These are phyloP conservation scores for Colletotrichum lindemuthianum DNA, from an alignment of 2,329 filamentous ascomycete species.

Conservation along the genomic window DNA sequence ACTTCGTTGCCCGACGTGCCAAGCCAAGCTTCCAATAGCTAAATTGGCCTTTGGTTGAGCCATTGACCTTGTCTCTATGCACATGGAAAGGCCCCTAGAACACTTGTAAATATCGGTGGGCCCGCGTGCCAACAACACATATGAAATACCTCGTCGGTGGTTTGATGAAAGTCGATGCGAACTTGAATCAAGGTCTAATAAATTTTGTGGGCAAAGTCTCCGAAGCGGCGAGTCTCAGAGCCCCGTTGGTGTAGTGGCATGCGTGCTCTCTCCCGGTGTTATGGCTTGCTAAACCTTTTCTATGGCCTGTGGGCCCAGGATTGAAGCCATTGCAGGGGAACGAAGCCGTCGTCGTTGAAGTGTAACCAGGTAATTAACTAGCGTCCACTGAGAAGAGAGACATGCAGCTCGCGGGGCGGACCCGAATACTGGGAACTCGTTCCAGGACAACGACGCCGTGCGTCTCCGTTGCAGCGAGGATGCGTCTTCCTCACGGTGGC, in stretches of 20 bases:
- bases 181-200: too few relatives aligned
- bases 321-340: background rate
- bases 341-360: conserved; percentile 21
- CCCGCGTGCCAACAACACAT: conserved; percentile 20
- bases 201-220: background rate
- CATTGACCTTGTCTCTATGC: too few relatives aligned
- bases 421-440: conserved; percentile 2
- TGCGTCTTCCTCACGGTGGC: background rate
- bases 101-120: too few relatives aligned
- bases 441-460: conserved; percentile 7
- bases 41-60: too few relatives aligned
- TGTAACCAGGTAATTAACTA: conserved; percentile 22
- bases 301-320: conserved; percentile 3
- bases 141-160: too few relatives aligned
- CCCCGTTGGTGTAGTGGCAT: conserved; percentile 25
- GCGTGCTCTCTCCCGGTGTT: background rate
- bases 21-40: too few relatives aligned
- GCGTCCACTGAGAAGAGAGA: conserved; percentile 14
- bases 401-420: conserved; percentile 17
- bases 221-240: background rate
- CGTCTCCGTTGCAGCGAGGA: conserved; percentile 6
- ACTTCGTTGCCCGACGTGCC: too few relatives aligned
- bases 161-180: too few relatives aligned
- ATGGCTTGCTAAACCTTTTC: conserved; percentile 15
- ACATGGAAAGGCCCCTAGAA: too few relatives aligned